These are phyloP conservation scores for Parmelia sp. DNA, from an alignment of 495 filamentous ascomycete species.

Conservation along the genomic window DNA sequence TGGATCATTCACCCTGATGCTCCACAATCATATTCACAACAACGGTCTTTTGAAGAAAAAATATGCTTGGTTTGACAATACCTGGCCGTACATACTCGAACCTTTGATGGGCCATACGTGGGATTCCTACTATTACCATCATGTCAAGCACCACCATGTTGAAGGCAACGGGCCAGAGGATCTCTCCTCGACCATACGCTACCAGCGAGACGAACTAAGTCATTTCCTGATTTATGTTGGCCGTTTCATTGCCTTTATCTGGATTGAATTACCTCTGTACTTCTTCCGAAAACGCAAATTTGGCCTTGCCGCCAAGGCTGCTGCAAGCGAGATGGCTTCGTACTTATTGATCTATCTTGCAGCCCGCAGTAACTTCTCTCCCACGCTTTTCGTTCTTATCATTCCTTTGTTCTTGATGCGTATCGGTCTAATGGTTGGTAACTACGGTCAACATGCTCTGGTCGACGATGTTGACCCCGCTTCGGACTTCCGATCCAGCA, in stretches of 20 bases:
- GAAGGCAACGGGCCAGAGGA: conserved; percentile 75
- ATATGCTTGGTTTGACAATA: conserved; percentile 47
- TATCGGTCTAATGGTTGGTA: conserved; percentile 63
- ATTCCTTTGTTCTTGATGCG: conserved; percentile 56
- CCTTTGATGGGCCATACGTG: conserved; percentile 77
- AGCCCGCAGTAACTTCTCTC: conserved; percentile 41
- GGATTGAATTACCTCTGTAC: conserved; percentile 69
- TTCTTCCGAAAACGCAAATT: conserved; percentile 54
- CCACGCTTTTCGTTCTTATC: conserved; percentile 54
- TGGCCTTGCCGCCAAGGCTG: conserved; percentile 44
- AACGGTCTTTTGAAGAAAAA: conserved; percentile 55
- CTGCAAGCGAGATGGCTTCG: conserved; percentile 51
- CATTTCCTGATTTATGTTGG: conserved; percentile 63
- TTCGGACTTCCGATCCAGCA: conserved; percentile 64
- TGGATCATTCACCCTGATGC: conserved; percentile 71
- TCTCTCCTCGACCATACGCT: conserved; percentile 66
- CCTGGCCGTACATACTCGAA: conserved; percentile 67
- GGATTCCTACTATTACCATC: conserved; percentile 79
- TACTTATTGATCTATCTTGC: conserved; percentile 45
- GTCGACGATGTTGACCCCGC: conserved; percentile 62
- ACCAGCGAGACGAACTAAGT: conserved; percentile 60
- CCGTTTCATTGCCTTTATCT: conserved; percentile 64
- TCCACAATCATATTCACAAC: conserved; percentile 77
- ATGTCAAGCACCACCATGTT: conserved; percentile 79
- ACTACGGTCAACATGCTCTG: conserved; percentile 71